Evolutionary conservation across 2,329 filamentous ascomycete species (phyloP).

Genomic region (Penicillium crustosum): DNA sequence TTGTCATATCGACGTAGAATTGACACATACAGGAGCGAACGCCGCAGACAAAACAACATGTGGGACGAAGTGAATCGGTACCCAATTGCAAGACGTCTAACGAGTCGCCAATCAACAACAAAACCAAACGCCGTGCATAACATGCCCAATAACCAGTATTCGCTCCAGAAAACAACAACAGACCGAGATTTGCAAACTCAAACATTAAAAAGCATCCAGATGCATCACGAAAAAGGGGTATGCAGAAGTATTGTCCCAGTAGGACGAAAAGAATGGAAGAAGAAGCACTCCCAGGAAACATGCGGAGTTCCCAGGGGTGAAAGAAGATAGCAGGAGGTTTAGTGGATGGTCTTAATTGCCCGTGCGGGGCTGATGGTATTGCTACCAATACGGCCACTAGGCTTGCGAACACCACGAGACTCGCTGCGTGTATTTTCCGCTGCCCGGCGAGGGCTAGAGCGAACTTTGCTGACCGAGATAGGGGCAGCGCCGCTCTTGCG

Average conservation of each 20-base stretch:
- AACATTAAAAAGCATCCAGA: constrained; percentile 24
- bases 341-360: constrained; percentile 26
- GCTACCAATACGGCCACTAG: constrained; percentile 49
- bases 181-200: constrained; percentile 8
- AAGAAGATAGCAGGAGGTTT: constrained; percentile 6
- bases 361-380: constrained; percentile 36
- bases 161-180: constrained; percentile 23
- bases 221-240: constrained; percentile 24
- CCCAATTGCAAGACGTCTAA: constrained; percentile 23
- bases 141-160: constrained; percentile 26
- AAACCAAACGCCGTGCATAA: constrained; percentile 31
- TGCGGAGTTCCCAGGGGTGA: constrained; percentile 6
- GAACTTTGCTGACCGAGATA: constrained; percentile 63
- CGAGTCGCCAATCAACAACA: constrained; percentile 18
- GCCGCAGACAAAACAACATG: constrained; percentile 14
- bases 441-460: constrained; percentile 52
- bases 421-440: constrained; percentile 41
- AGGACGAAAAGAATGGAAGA: constrained; percentile 24
- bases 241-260: constrained; percentile 18
- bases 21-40: constrained; percentile 15
- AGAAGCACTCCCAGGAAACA: constrained; percentile 13
- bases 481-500: constrained; percentile 54
- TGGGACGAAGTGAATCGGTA: constrained; percentile 7
- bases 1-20: constrained; percentile 25
- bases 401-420: constrained; percentile 46